Conservation (phyloP, 129 eudicot genomes). For the Mikania micrantha region DNA sequence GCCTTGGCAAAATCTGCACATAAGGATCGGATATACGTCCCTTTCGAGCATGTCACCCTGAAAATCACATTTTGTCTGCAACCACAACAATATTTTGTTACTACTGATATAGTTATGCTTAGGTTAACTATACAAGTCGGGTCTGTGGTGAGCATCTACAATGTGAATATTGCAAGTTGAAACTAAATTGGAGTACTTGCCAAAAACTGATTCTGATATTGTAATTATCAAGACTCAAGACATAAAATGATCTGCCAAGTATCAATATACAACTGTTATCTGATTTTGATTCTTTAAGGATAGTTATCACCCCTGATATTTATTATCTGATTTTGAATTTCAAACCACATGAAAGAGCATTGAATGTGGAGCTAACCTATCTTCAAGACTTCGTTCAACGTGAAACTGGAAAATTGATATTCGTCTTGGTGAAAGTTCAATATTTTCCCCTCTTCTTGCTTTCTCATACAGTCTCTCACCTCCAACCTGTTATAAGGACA, state of each 20-base stretch:
- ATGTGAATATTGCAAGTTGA: neutral
- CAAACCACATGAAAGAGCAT: neutral
- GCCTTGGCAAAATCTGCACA: slow-evolving; percentile 93
- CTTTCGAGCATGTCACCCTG: slow-evolving; percentile 90
- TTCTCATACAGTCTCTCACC: slow-evolving; percentile 94
- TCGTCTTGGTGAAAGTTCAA: slow-evolving; percentile 90
- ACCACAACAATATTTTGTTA: neutral
- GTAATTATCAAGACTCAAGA: no score
- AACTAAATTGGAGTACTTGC: neutral
- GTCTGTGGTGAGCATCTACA: neutral
- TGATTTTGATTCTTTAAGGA: neutral
- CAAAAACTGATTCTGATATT: neutral
- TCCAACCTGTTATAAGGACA: slow-evolving; percentile 53
- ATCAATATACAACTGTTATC: no score
- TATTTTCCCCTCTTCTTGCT: slow-evolving; percentile 95
- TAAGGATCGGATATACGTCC: slow-evolving; percentile 87
- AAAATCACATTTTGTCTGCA: slow-evolving; percentile 91
- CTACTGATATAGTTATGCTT: neutral
- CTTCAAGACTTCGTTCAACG: slow-evolving; percentile 86
- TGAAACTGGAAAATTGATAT: slow-evolving; percentile 78
- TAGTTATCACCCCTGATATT: neutral
- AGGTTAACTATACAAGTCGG: neutral
- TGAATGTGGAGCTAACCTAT: slow-evolving; percentile 39
- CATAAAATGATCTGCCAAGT: no score
- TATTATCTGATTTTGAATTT: neutral